Base-by-base conservation (phyloP, 2,329 filamentous ascomycete genomes). In the Akanthomyces muscarius region DNA sequence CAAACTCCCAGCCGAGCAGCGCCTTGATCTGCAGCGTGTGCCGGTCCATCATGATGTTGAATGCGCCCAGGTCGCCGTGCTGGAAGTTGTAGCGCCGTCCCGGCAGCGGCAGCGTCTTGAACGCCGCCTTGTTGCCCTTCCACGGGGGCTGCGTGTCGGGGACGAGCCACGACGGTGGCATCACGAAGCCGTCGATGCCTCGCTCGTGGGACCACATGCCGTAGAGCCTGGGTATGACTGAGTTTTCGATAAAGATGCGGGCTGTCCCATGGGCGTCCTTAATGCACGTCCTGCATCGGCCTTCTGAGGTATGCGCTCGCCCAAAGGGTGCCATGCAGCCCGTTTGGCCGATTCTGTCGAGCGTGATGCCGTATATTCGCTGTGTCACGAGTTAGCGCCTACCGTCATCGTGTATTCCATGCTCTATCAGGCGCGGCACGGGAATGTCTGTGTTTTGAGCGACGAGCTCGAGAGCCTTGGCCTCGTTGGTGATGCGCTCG, bases 121-220 rank as follows among this genome's bases (percentile, higher is more conserved):
- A 65, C 18, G 25, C 23, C 33, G 52, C 42, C 42, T 62, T 60
- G 28, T 59, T 61, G 41, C 63, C 54, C 28, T 61, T 53, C 64
- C 64, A 65, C 16, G 64, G 61, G 2, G 44, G 21, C 4, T 30
- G 2, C 5, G 41, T 16, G 62, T 63, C 65, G 1, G 61, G 25
- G 30, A n/a, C 11, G 1, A 66, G 13, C 65, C 65, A 66, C 13
- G 33, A 36, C 14, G 65, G 65, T 18, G 64, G 64, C 64, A 67
- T 66, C 21, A 64, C 65, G 47, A 65, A 66, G 21, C 64, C 65
- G n/a, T 66, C 59, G 10, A 65, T 52, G 5, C 64, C 64, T 6
- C 62, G 45, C 18, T 63, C 23, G 23, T 18, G 38, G 33, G 64
- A 65, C 25, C 30, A 33, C 30, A 33, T 33, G 30, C 8, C 30